phyloP scores from a whole-genome alignment of 2,329 filamentous ascomycete species.

The Monilinia aucupariae region DNA sequence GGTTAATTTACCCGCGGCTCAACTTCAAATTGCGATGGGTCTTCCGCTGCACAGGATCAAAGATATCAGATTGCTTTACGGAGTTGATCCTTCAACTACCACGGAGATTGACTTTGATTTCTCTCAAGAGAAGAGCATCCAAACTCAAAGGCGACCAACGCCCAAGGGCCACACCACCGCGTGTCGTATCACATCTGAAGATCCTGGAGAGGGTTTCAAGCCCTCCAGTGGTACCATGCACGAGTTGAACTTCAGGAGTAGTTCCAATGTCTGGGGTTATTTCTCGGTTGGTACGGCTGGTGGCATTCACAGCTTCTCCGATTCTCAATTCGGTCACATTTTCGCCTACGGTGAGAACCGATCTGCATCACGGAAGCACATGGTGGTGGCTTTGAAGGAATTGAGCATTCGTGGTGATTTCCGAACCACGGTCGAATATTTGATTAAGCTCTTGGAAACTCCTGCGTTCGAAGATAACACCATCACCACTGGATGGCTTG shows the following conservation, averaged over 20 bases:
- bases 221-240: constrained; percentile 98
- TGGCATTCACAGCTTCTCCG: constrained; percentile 98
- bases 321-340: constrained; percentile 98
- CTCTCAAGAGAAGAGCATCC: constrained; percentile 73
- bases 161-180: constrained; percentile 97
- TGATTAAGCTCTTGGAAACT: constrained; percentile 97
- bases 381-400: constrained; percentile 98
- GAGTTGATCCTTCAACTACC: constrained; percentile 80
- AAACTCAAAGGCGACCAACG: constrained; percentile 81
- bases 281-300: constrained; percentile 96
- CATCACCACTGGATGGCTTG: constrained; percentile 97
- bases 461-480: constrained; percentile 98
- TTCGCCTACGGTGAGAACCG: constrained; percentile 98
- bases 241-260: constrained; percentile 97
- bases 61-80: constrained; percentile 93
- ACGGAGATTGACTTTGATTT: constrained; percentile 97
- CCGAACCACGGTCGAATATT: constrained; percentile 95
- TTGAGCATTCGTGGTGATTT: constrained; percentile 99
- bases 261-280: constrained; percentile 99
- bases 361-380: constrained; percentile 93
- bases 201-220: constrained; percentile 99
- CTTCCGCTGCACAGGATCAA: constrained; percentile 90
- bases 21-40: constrained; percentile 99
- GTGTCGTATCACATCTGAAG: constrained; percentile 98
- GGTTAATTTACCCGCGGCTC: constrained; percentile 92